phyloP scores from a whole-genome alignment of 75 land plant species.

The Sequoiadendron giganteum region DNA sequence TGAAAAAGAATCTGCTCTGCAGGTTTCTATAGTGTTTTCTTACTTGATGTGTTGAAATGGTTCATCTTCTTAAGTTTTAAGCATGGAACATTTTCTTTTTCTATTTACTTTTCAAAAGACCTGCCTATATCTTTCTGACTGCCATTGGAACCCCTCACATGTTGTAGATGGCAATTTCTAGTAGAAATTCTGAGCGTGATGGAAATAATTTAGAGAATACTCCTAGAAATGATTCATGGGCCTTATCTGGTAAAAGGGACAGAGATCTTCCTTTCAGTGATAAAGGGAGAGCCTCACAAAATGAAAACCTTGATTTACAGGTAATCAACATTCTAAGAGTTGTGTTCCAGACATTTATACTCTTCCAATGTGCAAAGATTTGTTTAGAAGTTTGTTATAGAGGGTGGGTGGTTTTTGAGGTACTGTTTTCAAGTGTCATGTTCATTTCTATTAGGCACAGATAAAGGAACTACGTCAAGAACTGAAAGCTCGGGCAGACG shows the following conservation, averaged over 20 bases:
- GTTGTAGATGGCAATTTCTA: slow-evolving; percentile 12
- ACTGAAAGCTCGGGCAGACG: slow-evolving; percentile 50
- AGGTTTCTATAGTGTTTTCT: slow-evolving; percentile 34
- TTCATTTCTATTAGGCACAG: slow-evolving; percentile 19
- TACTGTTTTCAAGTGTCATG: neutral
- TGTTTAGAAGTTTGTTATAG: neutral
- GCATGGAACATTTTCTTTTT: neutral
- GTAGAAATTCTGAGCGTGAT: slow-evolving; percentile 9
- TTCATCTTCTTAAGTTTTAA: neutral
- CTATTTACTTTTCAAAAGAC: neutral
- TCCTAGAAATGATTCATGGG: slow-evolving; percentile 23
- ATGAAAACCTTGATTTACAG: slow-evolving; percentile 33
- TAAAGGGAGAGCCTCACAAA: slow-evolving; percentile 19
- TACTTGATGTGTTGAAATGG: neutral
- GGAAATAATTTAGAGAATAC: slow-evolving; percentile 15
- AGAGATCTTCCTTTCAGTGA: slow-evolving; percentile 37
- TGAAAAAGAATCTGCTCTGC: slow-evolving; percentile 73
- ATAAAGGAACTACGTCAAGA: slow-evolving; percentile 69
- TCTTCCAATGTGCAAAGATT: neutral
- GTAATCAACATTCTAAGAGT: slow-evolving; percentile 15
- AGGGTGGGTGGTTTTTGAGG: neutral
- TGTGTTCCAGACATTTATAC: neutral
- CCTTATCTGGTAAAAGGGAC: slow-evolving; percentile 28
- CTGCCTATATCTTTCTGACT: neutral
- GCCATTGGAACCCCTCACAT: neutral